Evolutionary conservation across 768 basidiomycete species (phyloP), one percentile per base, ranked within the genome.

Genomic region (Leucosporidium yakuticum): DNA sequence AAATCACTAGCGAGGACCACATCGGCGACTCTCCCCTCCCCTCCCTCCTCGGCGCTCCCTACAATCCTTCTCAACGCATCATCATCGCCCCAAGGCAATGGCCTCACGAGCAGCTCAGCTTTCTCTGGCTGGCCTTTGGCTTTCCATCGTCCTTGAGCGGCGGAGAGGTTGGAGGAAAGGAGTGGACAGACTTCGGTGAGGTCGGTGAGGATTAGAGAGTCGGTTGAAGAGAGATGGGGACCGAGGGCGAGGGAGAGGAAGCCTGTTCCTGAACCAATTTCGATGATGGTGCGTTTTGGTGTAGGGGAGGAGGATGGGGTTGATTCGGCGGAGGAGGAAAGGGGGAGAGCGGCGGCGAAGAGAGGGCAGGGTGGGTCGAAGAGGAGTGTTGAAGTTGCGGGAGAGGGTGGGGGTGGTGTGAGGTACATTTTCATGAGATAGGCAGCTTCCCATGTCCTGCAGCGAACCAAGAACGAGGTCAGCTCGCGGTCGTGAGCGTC

Each of bases 251-350:
- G 77, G 15, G 80, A 84, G 17, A 88, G 84, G 62, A 87, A 79
- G 27, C 90, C 86, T 25, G 85, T 83, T 3, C 92, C 90, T 17
- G 90, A 87, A 17, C 91, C 91, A 7, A 93, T 83, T 78, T 94
- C 91, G 61, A 95, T 76, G 20, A 86, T 71, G 8, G 63, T 68
- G 2, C 69, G 61, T 20, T 69, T 65, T 2, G 47, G 55, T 85
- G 81, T 0, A 14, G 7, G 57, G 32, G 29, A 56, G 60, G n/a
- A 12, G 17, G 39, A 44, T n/a, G n/a, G n/a, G 39, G 39, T 9
- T 8, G 39, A 15, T 44, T 44, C 39, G 39, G 39, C 39, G 39
- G 39, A 44, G 6, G 39, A 44, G 39, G 39, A 44, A 15, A 15
- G 14, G 14, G 14, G 14, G 17, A 15, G 14, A 15, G 39, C 3